Evolutionary conservation across 1,139 yeast genomes (phyloP), one percentile per base, ranked within the genome.

Genomic region (Arxiozyma heterogenica): DNA sequence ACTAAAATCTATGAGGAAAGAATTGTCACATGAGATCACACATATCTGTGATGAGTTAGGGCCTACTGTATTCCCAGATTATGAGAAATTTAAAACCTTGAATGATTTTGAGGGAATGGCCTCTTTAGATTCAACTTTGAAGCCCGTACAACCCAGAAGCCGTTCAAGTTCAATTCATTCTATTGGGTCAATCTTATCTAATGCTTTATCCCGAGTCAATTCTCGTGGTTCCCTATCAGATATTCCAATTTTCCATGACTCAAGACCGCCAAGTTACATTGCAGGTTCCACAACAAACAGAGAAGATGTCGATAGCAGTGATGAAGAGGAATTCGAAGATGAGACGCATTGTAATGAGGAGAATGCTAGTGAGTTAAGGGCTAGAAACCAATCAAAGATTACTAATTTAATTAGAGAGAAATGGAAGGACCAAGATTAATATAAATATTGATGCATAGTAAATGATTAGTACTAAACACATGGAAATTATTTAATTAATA

Each of bases 31-130:
- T 22, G 79, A 78, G 60, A 83, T 85, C 8, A 77, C 82, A 3
- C 76, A 74, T 22, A 77, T 83, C 49, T 80, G 85, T 60, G 78
- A 82, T 58, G 78, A 75, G 51, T 73, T 82, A 53, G 91, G 91
- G 0, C 90, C 90, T 0, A 75, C 72, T 43, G 78, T 84, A 47
- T 83, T 83, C 65, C 83, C 84, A 15, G 85, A 82, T 63, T 77
- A 80, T 49, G 75, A 65, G 6, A 60, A 64, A 51, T 61, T 64
- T 38, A 55, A 54, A 47, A 56, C 42, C 39, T 54, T 49, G 30
- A 44, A 22, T 9, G 57, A 53, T 18, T 49, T 57, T 9, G 58
- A 52, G 9, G 53, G 54, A 11, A 50, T 52, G n/a, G 57, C 54
- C 20, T 57, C 55, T 9, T 53, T 55, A 25, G 57, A 56, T 44